A percentile compares a stretch with the other conserved stretches of the same genome.
Conservation (phyloP, 179 eudicot species). For the Silene coronaria region DNA sequence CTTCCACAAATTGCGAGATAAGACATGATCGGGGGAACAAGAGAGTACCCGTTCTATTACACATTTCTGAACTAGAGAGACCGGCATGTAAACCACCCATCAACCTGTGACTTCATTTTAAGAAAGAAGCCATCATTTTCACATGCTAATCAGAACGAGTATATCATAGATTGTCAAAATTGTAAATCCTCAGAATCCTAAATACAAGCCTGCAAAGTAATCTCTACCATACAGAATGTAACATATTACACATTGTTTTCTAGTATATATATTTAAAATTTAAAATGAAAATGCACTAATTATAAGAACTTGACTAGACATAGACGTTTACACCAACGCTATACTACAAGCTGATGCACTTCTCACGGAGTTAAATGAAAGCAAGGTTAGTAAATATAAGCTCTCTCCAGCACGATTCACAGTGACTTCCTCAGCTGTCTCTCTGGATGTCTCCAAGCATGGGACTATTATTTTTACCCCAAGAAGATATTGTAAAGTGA, state of each 20-base stretch:
- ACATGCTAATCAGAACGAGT: neutral
- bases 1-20: neutral
- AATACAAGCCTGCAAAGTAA: neutral
- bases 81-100: neutral
- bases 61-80: neutral
- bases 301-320: neutral
- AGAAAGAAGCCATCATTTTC: neutral
- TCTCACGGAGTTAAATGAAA: neutral
- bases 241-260: constrained; percentile 6
- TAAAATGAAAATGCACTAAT: constrained; percentile 2
- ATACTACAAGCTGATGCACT: constrained; percentile 13
- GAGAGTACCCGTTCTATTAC: neutral
- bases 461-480: constrained; percentile 3
- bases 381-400: neutral
- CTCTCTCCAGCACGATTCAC: constrained; percentile 17
- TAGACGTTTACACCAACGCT: neutral
- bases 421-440: constrained; percentile 6
- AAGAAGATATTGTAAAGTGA: neutral
- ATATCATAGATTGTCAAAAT: neutral
- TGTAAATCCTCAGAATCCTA: neutral
- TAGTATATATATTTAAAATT: neutral
- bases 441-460: constrained; percentile 19
- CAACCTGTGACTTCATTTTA: neutral
- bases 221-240: neutral
- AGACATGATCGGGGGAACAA: neutral